phyloP scores from a whole-genome alignment of 2,329 filamentous ascomycete genomes.

The Fusarium haematococcum region DNA sequence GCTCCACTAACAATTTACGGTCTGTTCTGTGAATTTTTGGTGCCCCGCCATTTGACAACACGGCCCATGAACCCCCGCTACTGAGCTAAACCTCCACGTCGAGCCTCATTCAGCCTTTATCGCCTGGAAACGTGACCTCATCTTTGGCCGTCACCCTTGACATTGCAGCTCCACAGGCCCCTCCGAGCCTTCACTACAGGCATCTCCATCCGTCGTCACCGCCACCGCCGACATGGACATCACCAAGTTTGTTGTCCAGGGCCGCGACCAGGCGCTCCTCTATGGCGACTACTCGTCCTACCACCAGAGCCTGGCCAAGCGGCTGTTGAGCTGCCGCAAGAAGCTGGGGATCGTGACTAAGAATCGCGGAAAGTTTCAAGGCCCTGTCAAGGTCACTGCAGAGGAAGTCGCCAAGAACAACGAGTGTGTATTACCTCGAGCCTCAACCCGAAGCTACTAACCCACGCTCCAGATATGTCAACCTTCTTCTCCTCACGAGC shows the following conservation, averaged over 20 bases:
- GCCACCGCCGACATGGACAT: constrained; percentile 78
- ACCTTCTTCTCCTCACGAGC: constrained; percentile 84
- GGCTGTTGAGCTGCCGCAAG: constrained; percentile 85
- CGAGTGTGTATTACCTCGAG: constrained; percentile 68
- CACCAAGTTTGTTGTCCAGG: constrained; percentile 83
- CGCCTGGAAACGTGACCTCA: constrained; percentile 21
- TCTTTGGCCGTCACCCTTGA: constrained; percentile 3
- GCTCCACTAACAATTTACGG: constrained; percentile 33
- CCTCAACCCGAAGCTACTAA: constrained; percentile 6
- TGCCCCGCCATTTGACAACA: constrained; percentile 43
- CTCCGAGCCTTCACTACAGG: background rate
- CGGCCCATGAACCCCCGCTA: constrained; percentile 39
- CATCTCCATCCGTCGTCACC: background rate
- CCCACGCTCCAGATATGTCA: constrained; percentile 69
- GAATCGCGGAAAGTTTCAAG: constrained; percentile 86
- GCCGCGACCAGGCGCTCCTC: constrained; percentile 85
- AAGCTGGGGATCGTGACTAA: constrained; percentile 86
- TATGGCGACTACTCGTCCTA: constrained; percentile 92
- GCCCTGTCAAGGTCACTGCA: constrained; percentile 76
- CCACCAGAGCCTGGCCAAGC: constrained; percentile 80
- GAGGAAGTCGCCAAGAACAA: constrained; percentile 80
- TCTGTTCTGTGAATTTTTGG: constrained; percentile 18
- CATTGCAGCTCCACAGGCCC: constrained; percentile 3
- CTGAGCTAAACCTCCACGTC: constrained; percentile 42
- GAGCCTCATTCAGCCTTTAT: constrained; percentile 39